phyloP scores from a whole-genome alignment of 2,329 filamentous ascomycete genomes.

The Ilyonectria robusta region DNA sequence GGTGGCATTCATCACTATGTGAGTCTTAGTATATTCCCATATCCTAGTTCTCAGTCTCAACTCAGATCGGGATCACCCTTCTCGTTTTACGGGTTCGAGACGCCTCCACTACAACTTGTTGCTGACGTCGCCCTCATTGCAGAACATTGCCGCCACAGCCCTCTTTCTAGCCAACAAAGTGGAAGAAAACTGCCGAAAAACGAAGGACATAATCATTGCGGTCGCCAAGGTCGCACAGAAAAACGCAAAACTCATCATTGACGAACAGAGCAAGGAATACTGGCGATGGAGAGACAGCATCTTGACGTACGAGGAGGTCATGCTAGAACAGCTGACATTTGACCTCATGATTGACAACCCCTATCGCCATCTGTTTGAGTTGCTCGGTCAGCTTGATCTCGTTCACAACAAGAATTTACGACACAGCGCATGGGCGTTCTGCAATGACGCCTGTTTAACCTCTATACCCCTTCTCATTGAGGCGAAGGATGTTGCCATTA shows the following conservation, averaged over 20 bases:
- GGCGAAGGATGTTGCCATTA: slow-evolving; percentile 85
- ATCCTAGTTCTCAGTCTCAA: not conserved
- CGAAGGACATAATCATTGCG: slow-evolving; percentile 93
- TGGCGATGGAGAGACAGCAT: slow-evolving; percentile 98
- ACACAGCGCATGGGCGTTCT: slow-evolving; percentile 92
- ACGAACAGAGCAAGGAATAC: slow-evolving; percentile 98
- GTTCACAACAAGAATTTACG: slow-evolving; percentile 86
- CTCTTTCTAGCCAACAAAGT: slow-evolving; percentile 97
- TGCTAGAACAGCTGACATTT: slow-evolving; percentile 93
- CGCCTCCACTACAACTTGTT: slow-evolving; percentile 8
- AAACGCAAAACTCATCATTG: slow-evolving; percentile 88
- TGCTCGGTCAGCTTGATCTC: slow-evolving; percentile 80
- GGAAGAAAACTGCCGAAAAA: slow-evolving; percentile 96
- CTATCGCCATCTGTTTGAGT: slow-evolving; percentile 86
- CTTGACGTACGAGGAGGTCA: slow-evolving; percentile 89
- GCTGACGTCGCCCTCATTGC: slow-evolving; percentile 36
- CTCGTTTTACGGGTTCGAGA: slow-evolving; percentile 1
- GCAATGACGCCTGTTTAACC: slow-evolving; percentile 91
- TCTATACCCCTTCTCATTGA: slow-evolving; percentile 86
- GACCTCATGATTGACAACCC: slow-evolving; percentile 93
- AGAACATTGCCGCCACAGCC: slow-evolving; percentile 89
- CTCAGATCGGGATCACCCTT: slow-evolving; percentile 6
- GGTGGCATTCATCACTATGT: slow-evolving; percentile 92
- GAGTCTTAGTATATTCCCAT: slow-evolving; percentile 51
- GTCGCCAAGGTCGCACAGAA: slow-evolving; percentile 97